A percentile compares a stretch with the other conserved stretches of the same genome.
Evolutionary conservation across 306 rosid species (phyloP).

Genomic region (Spatholobus suberectus): DNA sequence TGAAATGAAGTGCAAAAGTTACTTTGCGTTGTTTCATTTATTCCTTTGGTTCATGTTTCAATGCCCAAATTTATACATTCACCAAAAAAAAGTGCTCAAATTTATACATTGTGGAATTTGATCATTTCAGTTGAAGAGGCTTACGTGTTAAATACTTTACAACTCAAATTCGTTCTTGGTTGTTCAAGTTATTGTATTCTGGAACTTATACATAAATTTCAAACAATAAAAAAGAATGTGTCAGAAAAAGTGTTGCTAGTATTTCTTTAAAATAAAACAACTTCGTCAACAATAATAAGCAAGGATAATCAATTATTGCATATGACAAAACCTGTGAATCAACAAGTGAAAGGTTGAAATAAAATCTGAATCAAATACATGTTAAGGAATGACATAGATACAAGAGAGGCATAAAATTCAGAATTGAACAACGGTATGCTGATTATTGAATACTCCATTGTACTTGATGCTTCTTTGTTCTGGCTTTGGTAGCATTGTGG

Average conservation of each 20-base stretch:
- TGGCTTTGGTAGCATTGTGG: background rate
- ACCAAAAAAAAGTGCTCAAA: too few species aligned
- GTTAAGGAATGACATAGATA: constrained; percentile 17
- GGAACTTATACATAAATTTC: background rate
- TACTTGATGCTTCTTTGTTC: constrained; percentile 15
- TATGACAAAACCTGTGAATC: constrained; percentile 9
- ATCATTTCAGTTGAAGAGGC: too few species aligned
- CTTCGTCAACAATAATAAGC: background rate
- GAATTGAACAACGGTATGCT: background rate
- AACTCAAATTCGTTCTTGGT: too few species aligned
- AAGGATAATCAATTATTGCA: background rate
- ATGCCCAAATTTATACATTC: too few species aligned
- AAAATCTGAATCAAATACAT: constrained; percentile 27
- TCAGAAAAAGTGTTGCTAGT: background rate
- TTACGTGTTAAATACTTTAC: too few species aligned
- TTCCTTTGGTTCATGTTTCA: too few species aligned
- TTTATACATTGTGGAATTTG: too few species aligned
- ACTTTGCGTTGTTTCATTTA: too few species aligned
- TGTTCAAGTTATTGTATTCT: too few species aligned
- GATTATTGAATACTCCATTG: background rate
- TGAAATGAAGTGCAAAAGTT: too few species aligned
- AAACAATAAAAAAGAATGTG: background rate
- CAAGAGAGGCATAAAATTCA: background rate
- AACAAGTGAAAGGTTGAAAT: constrained; percentile 5
- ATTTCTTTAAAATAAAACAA: background rate